Evolutionary conservation across 495 filamentous ascomycete species (phyloP).

Genomic region (Geopyxis carbonaria): DNA sequence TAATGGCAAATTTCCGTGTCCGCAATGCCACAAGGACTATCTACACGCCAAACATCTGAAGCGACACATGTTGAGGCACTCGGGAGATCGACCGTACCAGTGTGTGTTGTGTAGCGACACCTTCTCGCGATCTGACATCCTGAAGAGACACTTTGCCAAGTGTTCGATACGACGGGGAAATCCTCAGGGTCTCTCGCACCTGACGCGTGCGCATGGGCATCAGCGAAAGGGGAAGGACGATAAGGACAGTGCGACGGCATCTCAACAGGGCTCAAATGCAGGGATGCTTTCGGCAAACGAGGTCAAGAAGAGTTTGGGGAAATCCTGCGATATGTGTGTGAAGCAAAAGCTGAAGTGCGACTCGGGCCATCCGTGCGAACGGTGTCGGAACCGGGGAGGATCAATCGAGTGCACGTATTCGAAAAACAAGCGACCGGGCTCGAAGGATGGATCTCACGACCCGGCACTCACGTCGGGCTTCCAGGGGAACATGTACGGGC

Average conservation of each 20-base stretch:
- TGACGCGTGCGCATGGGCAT: conserved; percentile 79
- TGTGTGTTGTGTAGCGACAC: conserved; percentile 93
- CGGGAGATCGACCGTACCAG: conserved; percentile 90
- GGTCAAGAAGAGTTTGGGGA: conserved; percentile 13
- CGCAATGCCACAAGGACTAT: conserved; percentile 94
- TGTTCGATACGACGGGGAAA: conserved; percentile 90
- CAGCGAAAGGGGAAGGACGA: conserved; percentile 48
- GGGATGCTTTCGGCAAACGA: conserved; percentile 3
- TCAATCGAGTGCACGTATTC: conserved; percentile 20
- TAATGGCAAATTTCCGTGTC: conserved; percentile 93
- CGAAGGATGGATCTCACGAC: no score
- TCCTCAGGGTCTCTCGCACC: conserved; percentile 76
- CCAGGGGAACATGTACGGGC: no score
- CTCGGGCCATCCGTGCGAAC: conserved; percentile 17
- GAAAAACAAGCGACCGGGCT: no score
- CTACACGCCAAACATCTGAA: conserved; percentile 95
- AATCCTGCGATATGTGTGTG: conserved; percentile 20
- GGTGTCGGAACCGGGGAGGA: conserved; percentile 14
- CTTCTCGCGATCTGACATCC: conserved; percentile 94
- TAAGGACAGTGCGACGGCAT: neutral
- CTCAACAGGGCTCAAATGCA: neutral
- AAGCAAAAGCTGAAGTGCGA: conserved; percentile 17
- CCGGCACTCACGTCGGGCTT: no score
- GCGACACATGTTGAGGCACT: conserved; percentile 84
- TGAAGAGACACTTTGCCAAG: conserved; percentile 98